Conservation (phyloP, 1,284 basidiomycete genomes). For the Tremellales sp. region DNA sequence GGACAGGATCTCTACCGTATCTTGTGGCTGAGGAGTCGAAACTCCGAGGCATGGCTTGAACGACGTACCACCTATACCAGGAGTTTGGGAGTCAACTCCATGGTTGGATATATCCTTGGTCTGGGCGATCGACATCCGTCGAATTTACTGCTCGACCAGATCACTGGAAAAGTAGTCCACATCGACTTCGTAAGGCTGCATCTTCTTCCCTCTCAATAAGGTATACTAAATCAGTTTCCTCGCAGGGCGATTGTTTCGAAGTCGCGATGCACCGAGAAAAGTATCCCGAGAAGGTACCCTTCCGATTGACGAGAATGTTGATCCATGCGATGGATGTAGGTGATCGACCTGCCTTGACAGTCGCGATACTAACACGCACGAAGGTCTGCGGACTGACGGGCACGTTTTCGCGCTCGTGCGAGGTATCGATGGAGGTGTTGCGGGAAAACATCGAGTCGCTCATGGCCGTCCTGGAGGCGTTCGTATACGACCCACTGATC, state of each 20-base stretch:
- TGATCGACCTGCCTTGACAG: background rate
- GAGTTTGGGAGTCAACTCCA: conserved; percentile 90
- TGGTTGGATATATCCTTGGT: conserved; percentile 96
- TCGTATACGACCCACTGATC: conserved; percentile 60
- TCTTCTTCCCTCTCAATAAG: background rate
- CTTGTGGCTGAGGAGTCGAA: conserved; percentile 90
- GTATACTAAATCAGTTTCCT: background rate
- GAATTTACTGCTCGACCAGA: conserved; percentile 88
- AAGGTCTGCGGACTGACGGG: conserved; percentile 96
- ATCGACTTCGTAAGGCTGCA: conserved; percentile 71
- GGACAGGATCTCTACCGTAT: conserved; percentile 99
- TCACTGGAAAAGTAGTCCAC: conserved; percentile 91
- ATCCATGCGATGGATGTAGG: conserved; percentile 98
- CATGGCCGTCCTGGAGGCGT: conserved; percentile 92
- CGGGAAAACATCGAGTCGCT: conserved; percentile 96
- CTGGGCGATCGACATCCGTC: conserved; percentile 98
- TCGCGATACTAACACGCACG: conserved; percentile 11
- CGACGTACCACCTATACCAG: conserved; percentile 94
- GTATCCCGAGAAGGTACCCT: conserved; percentile 98
- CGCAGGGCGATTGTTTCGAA: conserved; percentile 81
- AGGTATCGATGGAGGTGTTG: conserved; percentile 94
- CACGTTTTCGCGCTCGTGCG: conserved; percentile 92
- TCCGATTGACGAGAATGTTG: conserved; percentile 96
- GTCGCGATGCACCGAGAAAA: conserved; percentile 95
- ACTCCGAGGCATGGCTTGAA: conserved; percentile 98